Evolutionary conservation across 805 yeast genomes (phyloP).

Genomic region (Millerago galiae): DNA sequence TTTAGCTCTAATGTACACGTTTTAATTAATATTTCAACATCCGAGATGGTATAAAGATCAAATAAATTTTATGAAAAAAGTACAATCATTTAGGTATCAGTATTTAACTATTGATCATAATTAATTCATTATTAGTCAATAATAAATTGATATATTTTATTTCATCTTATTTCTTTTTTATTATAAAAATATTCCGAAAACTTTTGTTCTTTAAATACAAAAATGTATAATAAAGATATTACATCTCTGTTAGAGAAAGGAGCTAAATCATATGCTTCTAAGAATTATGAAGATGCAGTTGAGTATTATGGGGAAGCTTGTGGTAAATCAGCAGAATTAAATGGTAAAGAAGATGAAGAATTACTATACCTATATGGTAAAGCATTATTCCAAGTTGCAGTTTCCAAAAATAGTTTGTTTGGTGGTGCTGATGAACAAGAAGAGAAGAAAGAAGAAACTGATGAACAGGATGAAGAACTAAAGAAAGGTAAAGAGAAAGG

Average conservation of each 20-base stretch:
- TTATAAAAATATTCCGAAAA: no score
- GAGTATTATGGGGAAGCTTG: conserved; percentile 73
- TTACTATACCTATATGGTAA: conserved; percentile 71
- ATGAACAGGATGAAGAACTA: conserved; percentile 21
- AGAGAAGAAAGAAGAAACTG: conserved; percentile 19
- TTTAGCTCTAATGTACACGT: no score
- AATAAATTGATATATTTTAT: no score
- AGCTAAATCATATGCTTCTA: conserved; percentile 54
- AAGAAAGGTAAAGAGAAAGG: conserved; percentile 17
- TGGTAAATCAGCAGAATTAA: conserved; percentile 40
- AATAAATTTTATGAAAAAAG: no score
- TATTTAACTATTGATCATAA: no score
- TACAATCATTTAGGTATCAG: no score
- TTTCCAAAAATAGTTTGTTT: conserved; percentile 65
- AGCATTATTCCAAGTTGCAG: conserved; percentile 73
- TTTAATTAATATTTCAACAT: no score
- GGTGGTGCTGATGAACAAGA: conserved; percentile 40
- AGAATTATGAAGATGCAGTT: conserved; percentile 62
- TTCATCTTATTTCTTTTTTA: no score
- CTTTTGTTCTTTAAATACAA: no score
- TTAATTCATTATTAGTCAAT: no score
- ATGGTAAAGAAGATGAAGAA: conserved; percentile 62
- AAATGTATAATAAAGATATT: conserved; percentile 27
- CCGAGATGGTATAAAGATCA: no score
- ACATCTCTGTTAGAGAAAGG: conserved; percentile 51